phyloP scores from a whole-genome alignment of 352 stramenopile species.

The Phytopythium kandeliae region DNA sequence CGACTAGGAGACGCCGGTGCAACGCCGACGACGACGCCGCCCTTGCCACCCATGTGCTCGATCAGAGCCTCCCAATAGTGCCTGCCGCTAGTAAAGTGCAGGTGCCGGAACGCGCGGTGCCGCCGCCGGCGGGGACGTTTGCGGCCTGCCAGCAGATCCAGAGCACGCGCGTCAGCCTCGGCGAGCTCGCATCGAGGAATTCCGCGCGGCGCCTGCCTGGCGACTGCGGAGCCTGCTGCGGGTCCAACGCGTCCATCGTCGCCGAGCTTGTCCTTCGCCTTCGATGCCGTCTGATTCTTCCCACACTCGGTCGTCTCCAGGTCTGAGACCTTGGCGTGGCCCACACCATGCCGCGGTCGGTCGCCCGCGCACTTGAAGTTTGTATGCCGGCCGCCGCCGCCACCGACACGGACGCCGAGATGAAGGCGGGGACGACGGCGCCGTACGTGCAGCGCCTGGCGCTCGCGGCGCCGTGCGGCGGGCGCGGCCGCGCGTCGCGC shows the following conservation, averaged over 20 bases:
- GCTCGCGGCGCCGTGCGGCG: conserved; percentile 28
- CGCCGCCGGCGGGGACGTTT: conserved; percentile 7
- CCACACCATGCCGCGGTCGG: too few species aligned
- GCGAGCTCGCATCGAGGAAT: too few species aligned
- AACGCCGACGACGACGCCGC: conserved; percentile 25
- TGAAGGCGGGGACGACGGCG: conserved; percentile 2
- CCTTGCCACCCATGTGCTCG: conserved; percentile 18
- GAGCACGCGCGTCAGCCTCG: too few species aligned
- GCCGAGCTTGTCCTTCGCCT: neutral
- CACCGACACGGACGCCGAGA: neutral
- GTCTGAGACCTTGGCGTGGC: neutral
- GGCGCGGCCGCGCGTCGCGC: conserved; percentile 20
- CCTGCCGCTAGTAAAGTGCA: conserved; percentile 47
- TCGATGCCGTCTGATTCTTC: neutral
- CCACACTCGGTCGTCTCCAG: neutral
- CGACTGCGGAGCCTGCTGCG: neutral
- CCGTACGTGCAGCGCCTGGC: conserved; percentile 36
- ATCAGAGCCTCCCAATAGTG: conserved; percentile 47
- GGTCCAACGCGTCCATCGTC: neutral
- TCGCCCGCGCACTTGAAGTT: conserved; percentile 2
- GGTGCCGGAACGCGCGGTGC: conserved; percentile 32
- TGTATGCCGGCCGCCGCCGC: neutral
- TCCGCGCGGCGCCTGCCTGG: neutral
- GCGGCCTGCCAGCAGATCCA: conserved; percentile 6
- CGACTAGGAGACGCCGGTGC: conserved; percentile 8